Percentiles rank a stretch among this genome's conserved stretches.
Evolutionary conservation across 2,329 filamentous ascomycete species (phyloP).

Genomic region (Davidsoniella eucalypti): DNA sequence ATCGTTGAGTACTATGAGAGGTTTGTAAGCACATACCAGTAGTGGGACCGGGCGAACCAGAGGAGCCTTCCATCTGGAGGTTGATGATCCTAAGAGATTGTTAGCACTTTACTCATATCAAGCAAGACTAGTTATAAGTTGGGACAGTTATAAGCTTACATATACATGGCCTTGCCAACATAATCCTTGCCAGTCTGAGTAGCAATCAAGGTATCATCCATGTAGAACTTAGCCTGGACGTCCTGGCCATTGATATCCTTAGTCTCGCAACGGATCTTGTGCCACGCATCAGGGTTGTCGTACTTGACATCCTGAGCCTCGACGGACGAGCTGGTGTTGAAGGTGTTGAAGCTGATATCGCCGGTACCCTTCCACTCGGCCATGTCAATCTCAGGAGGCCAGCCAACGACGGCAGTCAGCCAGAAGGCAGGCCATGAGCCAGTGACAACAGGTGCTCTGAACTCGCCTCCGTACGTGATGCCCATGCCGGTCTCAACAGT

Average conservation of each 20-base stretch:
- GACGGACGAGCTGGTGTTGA: constrained; percentile 31
- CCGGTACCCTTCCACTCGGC: constrained; percentile 45
- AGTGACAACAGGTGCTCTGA: constrained; percentile 23
- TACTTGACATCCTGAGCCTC: constrained; percentile 32
- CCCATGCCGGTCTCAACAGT: constrained; percentile 23
- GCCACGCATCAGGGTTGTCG: constrained; percentile 27
- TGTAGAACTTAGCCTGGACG: constrained; percentile 35
- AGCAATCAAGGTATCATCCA: constrained; percentile 32
- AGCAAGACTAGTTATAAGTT: not conserved
- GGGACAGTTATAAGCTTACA: constrained; percentile 19
- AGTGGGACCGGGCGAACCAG: constrained; percentile 25
- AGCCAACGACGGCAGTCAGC: constrained; percentile 35
- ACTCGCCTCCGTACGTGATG: constrained; percentile 26
- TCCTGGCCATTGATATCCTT: constrained; percentile 34
- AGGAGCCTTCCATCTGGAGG: constrained; percentile 30
- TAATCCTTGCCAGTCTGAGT: constrained; percentile 34
- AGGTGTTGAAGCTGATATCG: constrained; percentile 39
- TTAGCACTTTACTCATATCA: not conserved
- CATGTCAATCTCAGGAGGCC: constrained; percentile 44
- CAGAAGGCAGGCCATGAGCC: constrained; percentile 44
- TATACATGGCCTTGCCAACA: constrained; percentile 29
- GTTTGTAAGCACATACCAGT: constrained; percentile 8
- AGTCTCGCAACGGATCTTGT: constrained; percentile 33
- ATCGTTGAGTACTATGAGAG: not conserved
- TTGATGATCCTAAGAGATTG: constrained; percentile 24